phyloP scores from a whole-genome alignment of 805 yeast species.

The Hanseniaspora occidentalis region DNA sequence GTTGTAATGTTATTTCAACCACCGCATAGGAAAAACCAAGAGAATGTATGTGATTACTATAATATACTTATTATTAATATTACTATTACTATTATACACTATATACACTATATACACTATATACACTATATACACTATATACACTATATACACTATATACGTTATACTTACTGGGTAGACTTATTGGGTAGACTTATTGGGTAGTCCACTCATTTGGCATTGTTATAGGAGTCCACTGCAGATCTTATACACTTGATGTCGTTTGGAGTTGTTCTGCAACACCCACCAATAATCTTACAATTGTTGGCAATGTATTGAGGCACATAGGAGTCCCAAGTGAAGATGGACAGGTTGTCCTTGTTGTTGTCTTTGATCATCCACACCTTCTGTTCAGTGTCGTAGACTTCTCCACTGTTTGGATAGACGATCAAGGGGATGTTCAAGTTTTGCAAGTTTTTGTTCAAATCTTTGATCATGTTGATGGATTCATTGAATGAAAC shows the following conservation, averaged over 20 bases:
- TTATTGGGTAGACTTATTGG: too few species aligned
- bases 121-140: too few species aligned
- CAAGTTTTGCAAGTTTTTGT: neutral
- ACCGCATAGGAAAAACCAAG: too few species aligned
- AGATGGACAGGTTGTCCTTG: conserved; percentile 25
- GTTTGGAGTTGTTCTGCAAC: conserved; percentile 57
- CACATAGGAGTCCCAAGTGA: conserved; percentile 29
- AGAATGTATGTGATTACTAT: too few species aligned
- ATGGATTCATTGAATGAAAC: conserved; percentile 24
- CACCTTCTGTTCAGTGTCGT: conserved; percentile 33
- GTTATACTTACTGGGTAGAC: too few species aligned
- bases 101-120: too few species aligned
- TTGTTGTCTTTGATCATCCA: conserved; percentile 24
- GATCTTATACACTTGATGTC: conserved; percentile 18
- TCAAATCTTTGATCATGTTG: neutral
- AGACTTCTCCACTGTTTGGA: conserved; percentile 68
- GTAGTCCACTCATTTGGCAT: too few species aligned
- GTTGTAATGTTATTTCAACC: too few species aligned
- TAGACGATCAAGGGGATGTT: conserved; percentile 24
- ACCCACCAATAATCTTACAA: conserved; percentile 55
- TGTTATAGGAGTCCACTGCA: conserved; percentile 2
- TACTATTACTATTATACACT: too few species aligned
- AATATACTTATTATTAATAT: too few species aligned
- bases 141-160: too few species aligned
- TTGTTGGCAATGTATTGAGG: conserved; percentile 15